Evolutionary conservation across 345 rosid genomes (phyloP).

Genomic region (Dimocarpus longan): DNA sequence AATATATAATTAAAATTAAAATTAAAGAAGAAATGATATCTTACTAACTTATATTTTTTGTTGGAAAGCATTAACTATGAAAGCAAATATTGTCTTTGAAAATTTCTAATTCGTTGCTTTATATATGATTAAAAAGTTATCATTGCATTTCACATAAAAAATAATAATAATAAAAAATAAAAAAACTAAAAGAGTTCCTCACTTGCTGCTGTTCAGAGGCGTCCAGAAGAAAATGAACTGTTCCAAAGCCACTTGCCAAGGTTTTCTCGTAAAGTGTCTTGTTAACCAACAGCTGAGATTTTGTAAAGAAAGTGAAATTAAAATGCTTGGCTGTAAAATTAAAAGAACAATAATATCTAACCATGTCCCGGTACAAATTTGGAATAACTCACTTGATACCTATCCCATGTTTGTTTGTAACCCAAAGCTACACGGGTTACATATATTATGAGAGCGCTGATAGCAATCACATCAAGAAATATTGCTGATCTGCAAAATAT

Average conservation of each 20-base stretch:
- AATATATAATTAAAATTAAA: not conserved
- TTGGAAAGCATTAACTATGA: not conserved
- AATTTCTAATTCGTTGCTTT: not conserved
- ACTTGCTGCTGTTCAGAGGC: slow-evolving; percentile 98
- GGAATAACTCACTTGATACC: slow-evolving; percentile 77
- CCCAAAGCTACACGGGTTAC: slow-evolving; percentile 87
- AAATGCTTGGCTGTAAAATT: not conserved
- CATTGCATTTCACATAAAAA: not conserved
- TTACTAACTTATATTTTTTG: not conserved
- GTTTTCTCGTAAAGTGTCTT: slow-evolving; percentile 96
- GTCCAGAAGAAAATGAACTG: slow-evolving; percentile 93
- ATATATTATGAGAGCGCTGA: slow-evolving; percentile 78
- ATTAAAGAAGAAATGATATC: not conserved
- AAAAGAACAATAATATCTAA: not conserved
- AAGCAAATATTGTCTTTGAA: not conserved
- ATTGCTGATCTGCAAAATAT: slow-evolving; percentile 69
- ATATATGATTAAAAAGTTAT: not conserved
- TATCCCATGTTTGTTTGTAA: slow-evolving; percentile 97
- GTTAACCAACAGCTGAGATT: slow-evolving; percentile 80
- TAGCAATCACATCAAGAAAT: slow-evolving; percentile 81
- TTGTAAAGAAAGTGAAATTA: not conserved
- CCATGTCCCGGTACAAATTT: not conserved
- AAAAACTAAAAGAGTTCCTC: slow-evolving; percentile 29
- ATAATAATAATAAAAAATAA: not conserved
- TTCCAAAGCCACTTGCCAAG: slow-evolving; percentile 92